phyloP scores from a whole-genome alignment of 352 stramenopile genomes.

The Globisporangium orthogonon region DNA sequence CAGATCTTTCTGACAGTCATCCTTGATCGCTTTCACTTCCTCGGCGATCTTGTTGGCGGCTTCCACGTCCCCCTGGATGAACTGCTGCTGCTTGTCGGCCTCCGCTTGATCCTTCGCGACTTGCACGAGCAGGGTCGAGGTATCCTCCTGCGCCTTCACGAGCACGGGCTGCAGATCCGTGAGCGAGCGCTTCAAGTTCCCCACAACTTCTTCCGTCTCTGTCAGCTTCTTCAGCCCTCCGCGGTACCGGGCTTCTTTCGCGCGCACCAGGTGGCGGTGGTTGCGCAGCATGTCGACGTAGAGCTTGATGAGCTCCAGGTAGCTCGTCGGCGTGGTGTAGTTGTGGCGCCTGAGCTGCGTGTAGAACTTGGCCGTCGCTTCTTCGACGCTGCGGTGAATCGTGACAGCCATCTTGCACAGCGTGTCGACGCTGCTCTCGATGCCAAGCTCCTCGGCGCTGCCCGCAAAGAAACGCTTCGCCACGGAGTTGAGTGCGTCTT shows the following conservation, averaged over 20 bases:
- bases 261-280: conserved; percentile 77
- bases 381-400: conserved; percentile 91
- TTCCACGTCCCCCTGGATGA: conserved; percentile 89
- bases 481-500: conserved; percentile 91
- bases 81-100: conserved; percentile 87
- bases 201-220: conserved; percentile 91
- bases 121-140: conserved; percentile 72
- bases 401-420: conserved; percentile 91
- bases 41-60: conserved; percentile 88
- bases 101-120: conserved; percentile 90
- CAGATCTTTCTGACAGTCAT: conserved; percentile 92
- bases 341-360: conserved; percentile 85
- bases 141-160: conserved; percentile 87
- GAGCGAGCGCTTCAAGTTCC: conserved; percentile 87
- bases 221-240: conserved; percentile 89
- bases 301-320: conserved; percentile 92
- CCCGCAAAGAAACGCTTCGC: conserved; percentile 86
- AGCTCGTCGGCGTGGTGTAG: conserved; percentile 95
- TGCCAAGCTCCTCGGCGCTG: conserved; percentile 80
- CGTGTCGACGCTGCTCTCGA: conserved; percentile 84
- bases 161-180: conserved; percentile 91
- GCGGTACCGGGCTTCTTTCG: conserved; percentile 77
- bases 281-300: conserved; percentile 90
- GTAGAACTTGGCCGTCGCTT: conserved; percentile 72
- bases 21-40: conserved; percentile 91